Evolutionary conservation across 176 grass and related monocot genomes (phyloP).

Genomic region (Hordeum marinum): DNA sequence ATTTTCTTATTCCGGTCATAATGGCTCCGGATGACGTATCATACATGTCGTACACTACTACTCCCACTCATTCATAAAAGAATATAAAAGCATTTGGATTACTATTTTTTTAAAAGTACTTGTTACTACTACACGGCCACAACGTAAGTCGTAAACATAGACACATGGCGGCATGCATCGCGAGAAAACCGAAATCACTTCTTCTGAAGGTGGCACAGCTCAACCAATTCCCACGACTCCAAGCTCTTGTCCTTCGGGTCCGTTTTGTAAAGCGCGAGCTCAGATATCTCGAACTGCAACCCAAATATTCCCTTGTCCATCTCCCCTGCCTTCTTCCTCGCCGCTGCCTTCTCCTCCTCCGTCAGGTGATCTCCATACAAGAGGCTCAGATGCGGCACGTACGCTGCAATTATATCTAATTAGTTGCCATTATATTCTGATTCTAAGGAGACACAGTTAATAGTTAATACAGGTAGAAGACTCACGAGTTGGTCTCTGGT

Average conservation of each 20-base stretch:
- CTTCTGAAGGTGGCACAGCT: constrained; percentile 49
- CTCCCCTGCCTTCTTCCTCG: constrained; percentile 61
- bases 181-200: constrained; percentile 30
- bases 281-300: constrained; percentile 57
- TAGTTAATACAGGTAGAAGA: not conserved
- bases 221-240: constrained; percentile 78
- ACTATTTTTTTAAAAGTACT: too few relatives aligned
- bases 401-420: constrained; percentile 41
- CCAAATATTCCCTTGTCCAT: constrained; percentile 61
- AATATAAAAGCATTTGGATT: too few relatives aligned
- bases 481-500: constrained; percentile 53
- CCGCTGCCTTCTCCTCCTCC: constrained; percentile 68
- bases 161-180: not conserved
- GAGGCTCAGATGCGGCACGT: constrained; percentile 74
- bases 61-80: too few relatives aligned
- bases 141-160: too few relatives aligned
- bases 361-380: constrained; percentile 61
- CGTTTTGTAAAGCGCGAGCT: constrained; percentile 66
- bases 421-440: not conserved
- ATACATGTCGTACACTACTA: too few relatives aligned
- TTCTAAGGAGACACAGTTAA: not conserved
- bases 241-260: constrained; percentile 79
- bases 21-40: too few relatives aligned
- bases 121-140: too few relatives aligned
- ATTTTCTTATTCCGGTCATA: too few relatives aligned